Conservation (phyloP, 2,329 filamentous ascomycete genomes). For the Amauroascus niger region DNA sequence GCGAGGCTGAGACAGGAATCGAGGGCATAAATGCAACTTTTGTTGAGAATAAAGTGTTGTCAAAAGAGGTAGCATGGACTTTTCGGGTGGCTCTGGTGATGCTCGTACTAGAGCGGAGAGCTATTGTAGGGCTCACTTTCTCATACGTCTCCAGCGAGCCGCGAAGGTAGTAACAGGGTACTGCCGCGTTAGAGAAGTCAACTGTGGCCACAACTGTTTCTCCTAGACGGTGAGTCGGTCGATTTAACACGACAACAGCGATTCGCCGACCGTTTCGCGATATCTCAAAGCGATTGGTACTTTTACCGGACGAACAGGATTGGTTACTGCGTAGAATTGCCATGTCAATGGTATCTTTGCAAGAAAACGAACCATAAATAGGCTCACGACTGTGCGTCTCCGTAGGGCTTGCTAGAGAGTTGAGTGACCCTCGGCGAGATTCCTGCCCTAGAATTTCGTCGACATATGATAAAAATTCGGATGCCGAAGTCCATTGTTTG, state of each 20-base stretch:
- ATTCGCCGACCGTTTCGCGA: slow-evolving; percentile 85
- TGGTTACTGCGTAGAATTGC: slow-evolving; percentile 76
- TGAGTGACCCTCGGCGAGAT: slow-evolving; percentile 44
- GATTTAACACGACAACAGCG: slow-evolving; percentile 76
- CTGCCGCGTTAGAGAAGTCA: slow-evolving; percentile 67
- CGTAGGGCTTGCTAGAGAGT: slow-evolving; percentile 63
- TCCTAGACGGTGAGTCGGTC: slow-evolving; percentile 79
- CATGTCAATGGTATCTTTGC: slow-evolving; percentile 80
- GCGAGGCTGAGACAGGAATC: slow-evolving; percentile 73
- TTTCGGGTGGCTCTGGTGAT: slow-evolving; percentile 80
- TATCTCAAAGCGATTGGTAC: slow-evolving; percentile 91
- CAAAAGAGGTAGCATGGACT: slow-evolving; percentile 65
- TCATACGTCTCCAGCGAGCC: slow-evolving; percentile 79
- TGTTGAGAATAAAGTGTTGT: slow-evolving; percentile 72
- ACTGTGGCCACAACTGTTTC: slow-evolving; percentile 76
- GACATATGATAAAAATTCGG: slow-evolving; percentile 67
- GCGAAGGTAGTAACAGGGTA: slow-evolving; percentile 78
- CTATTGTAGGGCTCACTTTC: slow-evolving; percentile 67
- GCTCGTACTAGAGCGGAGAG: slow-evolving; percentile 73
- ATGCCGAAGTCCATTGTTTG: slow-evolving; percentile 40
- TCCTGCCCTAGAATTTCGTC: slow-evolving; percentile 59
- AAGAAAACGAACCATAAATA: slow-evolving; percentile 34
- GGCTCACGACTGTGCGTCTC: slow-evolving; percentile 48
- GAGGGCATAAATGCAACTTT: slow-evolving; percentile 71
- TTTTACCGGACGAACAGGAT: slow-evolving; percentile 58